Evolutionary conservation across 2,329 filamentous ascomycete genomes (phyloP), one percentile per base, ranked within the genome.

Genomic region (Sporothrix euskadiensis): DNA sequence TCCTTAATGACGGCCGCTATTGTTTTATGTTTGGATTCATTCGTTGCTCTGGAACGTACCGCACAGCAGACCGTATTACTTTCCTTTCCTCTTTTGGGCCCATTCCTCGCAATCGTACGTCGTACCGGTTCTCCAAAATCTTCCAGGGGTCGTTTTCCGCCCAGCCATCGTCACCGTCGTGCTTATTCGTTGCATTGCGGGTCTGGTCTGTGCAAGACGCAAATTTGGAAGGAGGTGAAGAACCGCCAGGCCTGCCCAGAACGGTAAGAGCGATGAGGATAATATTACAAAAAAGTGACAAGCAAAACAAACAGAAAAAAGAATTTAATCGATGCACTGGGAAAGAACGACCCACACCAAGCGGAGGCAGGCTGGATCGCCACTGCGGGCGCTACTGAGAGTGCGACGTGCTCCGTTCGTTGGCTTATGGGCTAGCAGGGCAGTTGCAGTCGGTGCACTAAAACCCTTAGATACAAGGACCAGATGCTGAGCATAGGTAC

Each of bases 311-410:
- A 32, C 4, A 66, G 32, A 47, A 66, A 63, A 47, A 47, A 61
- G 4, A 16, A 59, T n/a, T 19, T 32, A 35, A 61, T 19, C n/a
- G 52, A 56, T 26, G 54, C 57, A 7, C 12, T 22, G 59, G 7
- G 19, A 49, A 47, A 32, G 14, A 32, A 26, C 8, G 47, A 32
- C 44, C 66, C 66, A 54, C 66, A 54, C 47, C 66, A 30, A 69
- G 47, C 16, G 66, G 44, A 69, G 44, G 65, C 65, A 68, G 26
- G 44, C 52, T 35, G 26, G 65, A 68, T 35, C 44, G 65, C 65
- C 65, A 68, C 47, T 54, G 47, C 66, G 66, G 39, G 66, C 66
- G 30, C 66, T 69, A 69, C 66, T 69, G 66, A 22, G 10, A 69
- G 56, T 56, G 26, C 26, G 22, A 68, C 65, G 22, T 66, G 39